Conservation (phyloP, 2,329 filamentous ascomycete species). For the Apiospora phragmitis region DNA sequence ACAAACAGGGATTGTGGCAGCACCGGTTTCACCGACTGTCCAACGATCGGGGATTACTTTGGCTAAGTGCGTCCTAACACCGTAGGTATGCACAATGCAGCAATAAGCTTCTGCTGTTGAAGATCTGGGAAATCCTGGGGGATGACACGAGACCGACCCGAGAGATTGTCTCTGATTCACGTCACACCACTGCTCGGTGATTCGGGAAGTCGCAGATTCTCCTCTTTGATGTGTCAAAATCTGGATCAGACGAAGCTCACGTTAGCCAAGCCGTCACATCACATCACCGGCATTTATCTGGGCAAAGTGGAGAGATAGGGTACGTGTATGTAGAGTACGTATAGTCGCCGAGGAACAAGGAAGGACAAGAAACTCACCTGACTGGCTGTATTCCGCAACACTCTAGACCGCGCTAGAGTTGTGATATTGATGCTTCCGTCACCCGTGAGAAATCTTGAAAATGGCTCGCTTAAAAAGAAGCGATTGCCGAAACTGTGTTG, state of each 20-base stretch:
- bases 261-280: not conserved
- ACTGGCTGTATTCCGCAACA: slow-evolving; percentile 3
- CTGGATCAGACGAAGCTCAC: not conserved
- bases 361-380: slow-evolving; percentile 12
- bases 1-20: slow-evolving; percentile 1
- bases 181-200: slow-evolving; percentile 9
- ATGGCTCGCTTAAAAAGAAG: not conserved
- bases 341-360: not conserved
- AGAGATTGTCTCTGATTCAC: slow-evolving; percentile 10
- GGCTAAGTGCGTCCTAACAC: not conserved
- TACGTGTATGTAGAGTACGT: not conserved
- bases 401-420: slow-evolving; percentile 9
- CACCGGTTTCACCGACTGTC: slow-evolving; percentile 8
- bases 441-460: not conserved
- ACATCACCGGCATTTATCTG: not conserved
- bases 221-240: not conserved
- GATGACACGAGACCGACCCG: slow-evolving; percentile 9
- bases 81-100: not conserved
- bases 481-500: not conserved
- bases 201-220: slow-evolving; percentile 2
- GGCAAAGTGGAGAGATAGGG: not conserved
- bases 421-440: slow-evolving; percentile 17
- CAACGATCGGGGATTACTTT: slow-evolving; percentile 1
- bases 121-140: not conserved
- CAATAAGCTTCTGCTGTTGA: not conserved